These are phyloP conservation scores for Chrysanthemum seticuspe DNA, from an alignment of 129 eudicot genomes.

Conservation along the genomic window DNA sequence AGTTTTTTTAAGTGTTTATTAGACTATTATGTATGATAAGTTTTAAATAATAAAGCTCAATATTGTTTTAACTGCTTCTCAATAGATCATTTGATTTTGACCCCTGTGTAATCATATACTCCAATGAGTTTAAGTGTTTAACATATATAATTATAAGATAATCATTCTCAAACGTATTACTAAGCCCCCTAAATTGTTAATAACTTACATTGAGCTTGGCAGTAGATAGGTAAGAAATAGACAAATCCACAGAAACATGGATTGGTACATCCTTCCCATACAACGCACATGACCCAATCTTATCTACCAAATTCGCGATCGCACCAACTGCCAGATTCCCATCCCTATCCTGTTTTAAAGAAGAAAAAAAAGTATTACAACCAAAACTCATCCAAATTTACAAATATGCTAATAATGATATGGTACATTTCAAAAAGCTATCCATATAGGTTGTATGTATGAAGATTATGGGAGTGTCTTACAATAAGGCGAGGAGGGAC, in stretches of 20 bases:
- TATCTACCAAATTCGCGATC: constrained; percentile 19
- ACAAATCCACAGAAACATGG: constrained; percentile 24
- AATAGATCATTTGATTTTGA: too few species aligned
- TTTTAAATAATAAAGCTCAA: too few species aligned
- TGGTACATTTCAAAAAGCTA: neutral
- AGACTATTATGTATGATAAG: too few species aligned
- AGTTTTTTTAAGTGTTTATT: too few species aligned
- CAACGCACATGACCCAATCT: constrained; percentile 15
- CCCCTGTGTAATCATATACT: too few species aligned
- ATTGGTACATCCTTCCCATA: constrained; percentile 11
- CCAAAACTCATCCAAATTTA: neutral
- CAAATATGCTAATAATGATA: neutral
- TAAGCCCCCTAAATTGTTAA: too few species aligned
- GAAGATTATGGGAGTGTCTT: neutral
- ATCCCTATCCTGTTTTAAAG: constrained; percentile 21
- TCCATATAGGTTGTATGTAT: neutral
- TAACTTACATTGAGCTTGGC: constrained; percentile 25
- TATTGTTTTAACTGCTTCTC: too few species aligned
- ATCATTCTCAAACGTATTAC: too few species aligned
- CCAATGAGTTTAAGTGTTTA: too few species aligned
- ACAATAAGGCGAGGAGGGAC: constrained; percentile 36
- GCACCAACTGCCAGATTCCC: constrained; percentile 32
- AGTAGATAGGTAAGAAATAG: constrained; percentile 31
- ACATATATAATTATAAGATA: too few species aligned
- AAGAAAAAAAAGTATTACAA: neutral